Conservation (phyloP, 208 protist species). For the Wallacemonas sp. region DNA sequence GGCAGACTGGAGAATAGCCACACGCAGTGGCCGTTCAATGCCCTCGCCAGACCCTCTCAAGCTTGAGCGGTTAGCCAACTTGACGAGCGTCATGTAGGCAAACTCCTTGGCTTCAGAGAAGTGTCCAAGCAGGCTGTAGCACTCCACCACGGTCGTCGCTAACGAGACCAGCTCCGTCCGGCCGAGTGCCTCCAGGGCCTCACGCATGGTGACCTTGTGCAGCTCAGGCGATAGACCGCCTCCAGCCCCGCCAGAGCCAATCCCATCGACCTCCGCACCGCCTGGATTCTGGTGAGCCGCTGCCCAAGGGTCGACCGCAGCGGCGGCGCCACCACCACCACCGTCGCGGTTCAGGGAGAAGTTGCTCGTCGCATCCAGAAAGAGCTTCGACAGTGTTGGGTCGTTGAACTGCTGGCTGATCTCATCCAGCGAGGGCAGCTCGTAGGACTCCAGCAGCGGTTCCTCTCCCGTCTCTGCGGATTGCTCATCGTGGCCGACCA, state of each 20-base stretch:
- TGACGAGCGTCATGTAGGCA: constrained; percentile 66
- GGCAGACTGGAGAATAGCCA: constrained; percentile 75
- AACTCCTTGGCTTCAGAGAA: constrained; percentile 90
- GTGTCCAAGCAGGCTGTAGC: constrained; percentile 81
- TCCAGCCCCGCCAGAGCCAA: not conserved
- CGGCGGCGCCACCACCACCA: constrained; percentile 10
- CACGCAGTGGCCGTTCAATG: constrained; percentile 71
- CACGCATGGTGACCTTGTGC: constrained; percentile 67
- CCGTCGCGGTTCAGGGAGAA: constrained; percentile 9
- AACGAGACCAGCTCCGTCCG: constrained; percentile 62
- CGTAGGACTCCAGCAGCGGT: constrained; percentile 26
- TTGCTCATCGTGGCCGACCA: not conserved
- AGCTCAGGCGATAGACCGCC: constrained; percentile 1
- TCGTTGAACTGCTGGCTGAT: constrained; percentile 79
- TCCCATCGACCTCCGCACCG: constrained; percentile 8
- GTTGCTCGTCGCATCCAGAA: constrained; percentile 71
- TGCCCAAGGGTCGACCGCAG: not conserved
- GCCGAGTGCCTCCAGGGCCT: constrained; percentile 67
- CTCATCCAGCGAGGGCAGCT: constrained; percentile 80
- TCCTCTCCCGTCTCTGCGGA: constrained; percentile 12
- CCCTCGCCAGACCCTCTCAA: constrained; percentile 50
- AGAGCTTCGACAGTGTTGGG: constrained; percentile 78
- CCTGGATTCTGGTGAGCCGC: not conserved
- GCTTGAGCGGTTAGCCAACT: constrained; percentile 39
- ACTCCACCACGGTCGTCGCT: constrained; percentile 73